phyloP scores from a whole-genome alignment of 1,284 basidiomycete species.

The Neotropicomus parvogracilis region DNA sequence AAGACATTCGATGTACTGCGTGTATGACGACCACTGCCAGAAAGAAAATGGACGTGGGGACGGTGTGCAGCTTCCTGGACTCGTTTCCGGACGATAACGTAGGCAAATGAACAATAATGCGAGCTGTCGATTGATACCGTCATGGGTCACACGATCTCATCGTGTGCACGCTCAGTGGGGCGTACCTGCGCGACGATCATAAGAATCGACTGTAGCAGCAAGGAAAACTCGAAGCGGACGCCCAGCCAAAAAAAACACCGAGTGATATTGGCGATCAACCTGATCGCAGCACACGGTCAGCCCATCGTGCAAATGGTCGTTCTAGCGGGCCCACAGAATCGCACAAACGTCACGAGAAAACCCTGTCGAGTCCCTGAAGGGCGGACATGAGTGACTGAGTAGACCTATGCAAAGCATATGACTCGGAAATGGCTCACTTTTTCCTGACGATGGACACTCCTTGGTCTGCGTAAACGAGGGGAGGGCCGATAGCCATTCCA shows the following conservation, averaged over 20 bases:
- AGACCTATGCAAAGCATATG: constrained; percentile 5
- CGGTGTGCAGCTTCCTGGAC: constrained; percentile 53
- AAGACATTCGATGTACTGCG: constrained; percentile 79
- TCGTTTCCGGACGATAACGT: constrained; percentile 55
- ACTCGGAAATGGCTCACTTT: constrained; percentile 48
- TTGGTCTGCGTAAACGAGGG: constrained; percentile 77
- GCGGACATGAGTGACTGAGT: constrained; percentile 18
- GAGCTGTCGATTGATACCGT: constrained; percentile 43
- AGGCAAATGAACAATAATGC: constrained; percentile 78
- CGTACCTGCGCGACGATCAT: constrained; percentile 79
- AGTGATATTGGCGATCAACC: constrained; percentile 77
- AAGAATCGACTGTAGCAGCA: constrained; percentile 73
- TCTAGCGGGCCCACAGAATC: constrained; percentile 52
- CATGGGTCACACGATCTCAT: constrained; percentile 21
- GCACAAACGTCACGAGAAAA: constrained; percentile 83
- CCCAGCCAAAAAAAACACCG: constrained; percentile 89
- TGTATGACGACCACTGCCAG: constrained; percentile 82
- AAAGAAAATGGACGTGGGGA: constrained; percentile 73
- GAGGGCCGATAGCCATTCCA: constrained; percentile 56
- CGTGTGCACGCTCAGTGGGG: constrained; percentile 12
- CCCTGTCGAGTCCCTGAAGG: constrained; percentile 70
- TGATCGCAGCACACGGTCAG: constrained; percentile 30
- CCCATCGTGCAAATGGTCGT: constrained; percentile 2
- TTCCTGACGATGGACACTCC: constrained; percentile 68
- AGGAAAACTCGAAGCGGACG: constrained; percentile 70